Evolutionary conservation across 139 green algal species (phyloP).

Genomic region (Micractinium sp.): DNA sequence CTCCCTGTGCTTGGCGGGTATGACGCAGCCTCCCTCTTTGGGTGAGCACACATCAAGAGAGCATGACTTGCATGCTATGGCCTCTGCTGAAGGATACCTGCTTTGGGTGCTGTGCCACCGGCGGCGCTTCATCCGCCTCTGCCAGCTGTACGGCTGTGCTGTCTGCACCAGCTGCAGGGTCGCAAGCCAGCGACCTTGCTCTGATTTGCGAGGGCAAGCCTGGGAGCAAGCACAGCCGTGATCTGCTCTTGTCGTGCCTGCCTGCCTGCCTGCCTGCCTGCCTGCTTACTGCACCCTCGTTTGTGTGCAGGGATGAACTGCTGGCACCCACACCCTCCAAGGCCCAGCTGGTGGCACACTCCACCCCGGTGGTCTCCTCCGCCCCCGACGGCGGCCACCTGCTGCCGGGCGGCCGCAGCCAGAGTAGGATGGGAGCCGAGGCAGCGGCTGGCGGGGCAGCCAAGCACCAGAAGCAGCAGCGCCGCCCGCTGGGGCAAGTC

Average conservation of each 20-base stretch:
- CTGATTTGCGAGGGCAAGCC: no score
- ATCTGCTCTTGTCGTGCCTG: no score
- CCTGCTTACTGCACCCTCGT: no score
- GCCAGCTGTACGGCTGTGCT: neutral
- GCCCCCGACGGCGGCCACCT: neutral
- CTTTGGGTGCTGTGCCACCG: neutral
- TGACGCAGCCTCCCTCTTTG: neutral
- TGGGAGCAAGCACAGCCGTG: no score
- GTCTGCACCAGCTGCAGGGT: no score
- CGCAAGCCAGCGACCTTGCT: no score
- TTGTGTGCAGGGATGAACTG: neutral
- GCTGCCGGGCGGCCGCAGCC: neutral
- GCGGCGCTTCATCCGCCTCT: no score
- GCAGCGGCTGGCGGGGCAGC: neutral
- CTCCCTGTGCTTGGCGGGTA: conserved; percentile 3
- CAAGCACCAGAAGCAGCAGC: conserved; percentile 1
- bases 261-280: neutral
- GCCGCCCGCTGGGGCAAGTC: conserved; percentile 12
- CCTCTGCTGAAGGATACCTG: no score
- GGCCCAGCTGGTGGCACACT: neutral
- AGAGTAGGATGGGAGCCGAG: no score
- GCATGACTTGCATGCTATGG: no score
- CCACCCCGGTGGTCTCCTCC: neutral
- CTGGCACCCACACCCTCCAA: neutral
- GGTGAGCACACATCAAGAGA: neutral